These are phyloP conservation scores for Apiotrichum laibachii DNA, from an alignment of 1,284 basidiomycete species.

Conservation along the genomic window DNA sequence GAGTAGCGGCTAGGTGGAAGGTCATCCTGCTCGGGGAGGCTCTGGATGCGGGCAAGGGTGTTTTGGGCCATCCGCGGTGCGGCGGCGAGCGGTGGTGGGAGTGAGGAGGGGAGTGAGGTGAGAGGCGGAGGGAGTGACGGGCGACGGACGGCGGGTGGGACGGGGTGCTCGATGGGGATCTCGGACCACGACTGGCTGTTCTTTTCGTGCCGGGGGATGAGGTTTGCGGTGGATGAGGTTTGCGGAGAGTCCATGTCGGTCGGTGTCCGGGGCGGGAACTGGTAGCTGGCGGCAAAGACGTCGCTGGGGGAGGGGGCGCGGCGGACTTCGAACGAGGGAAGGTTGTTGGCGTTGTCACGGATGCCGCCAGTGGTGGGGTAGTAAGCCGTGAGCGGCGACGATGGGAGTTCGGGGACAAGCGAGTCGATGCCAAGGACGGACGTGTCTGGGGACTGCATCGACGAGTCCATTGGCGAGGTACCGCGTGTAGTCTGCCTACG, in stretches of 20 bases:
- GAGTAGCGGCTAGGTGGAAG: not conserved
- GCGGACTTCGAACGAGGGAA: not conserved
- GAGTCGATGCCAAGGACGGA: conserved; percentile 3
- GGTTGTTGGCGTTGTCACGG: not conserved
- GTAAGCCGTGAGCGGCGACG: conserved; percentile 26
- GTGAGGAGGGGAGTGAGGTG: conserved; percentile 8
- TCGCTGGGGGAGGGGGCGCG: conserved; percentile 11
- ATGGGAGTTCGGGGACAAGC: conserved; percentile 6
- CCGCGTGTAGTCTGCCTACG: conserved; percentile 13
- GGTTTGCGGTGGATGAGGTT: conserved; percentile 17
- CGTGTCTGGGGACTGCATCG: conserved; percentile 1
- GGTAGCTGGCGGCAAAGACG: conserved; percentile 33
- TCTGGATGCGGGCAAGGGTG: conserved; percentile 43
- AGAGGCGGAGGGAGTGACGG: conserved; percentile 29
- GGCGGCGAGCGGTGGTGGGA: not conserved
- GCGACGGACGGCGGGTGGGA: conserved; percentile 10
- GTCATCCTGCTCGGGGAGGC: conserved; percentile 43
- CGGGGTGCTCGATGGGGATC: not conserved
- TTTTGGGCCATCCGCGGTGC: not conserved
- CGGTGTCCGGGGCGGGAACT: conserved; percentile 29
- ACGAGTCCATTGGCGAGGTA: not conserved
- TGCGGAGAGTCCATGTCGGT: conserved; percentile 11
- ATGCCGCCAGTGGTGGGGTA: conserved; percentile 16
- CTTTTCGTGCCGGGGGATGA: conserved; percentile 7
- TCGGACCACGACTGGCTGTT: not conserved